Base-by-base conservation (phyloP, 768 basidiomycete species). In the Termitomyces sp. region DNA sequence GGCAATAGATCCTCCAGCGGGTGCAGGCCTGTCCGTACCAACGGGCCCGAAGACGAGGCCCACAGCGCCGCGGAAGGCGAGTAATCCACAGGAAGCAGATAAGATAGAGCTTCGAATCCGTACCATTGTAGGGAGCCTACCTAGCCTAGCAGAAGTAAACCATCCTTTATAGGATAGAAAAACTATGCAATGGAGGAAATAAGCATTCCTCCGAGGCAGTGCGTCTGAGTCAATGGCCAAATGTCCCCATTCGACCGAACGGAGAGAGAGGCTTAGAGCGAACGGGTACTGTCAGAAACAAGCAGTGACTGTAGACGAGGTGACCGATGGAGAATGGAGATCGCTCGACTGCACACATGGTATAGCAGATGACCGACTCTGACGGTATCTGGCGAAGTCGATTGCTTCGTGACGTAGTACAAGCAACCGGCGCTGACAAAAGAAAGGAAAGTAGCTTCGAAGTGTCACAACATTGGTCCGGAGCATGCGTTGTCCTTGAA, bases 1-100 rank as follows among this genome's bases (percentile, higher is more conserved):
- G 27, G 68, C 66, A 39, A 71, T 58, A 36, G 59, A 58, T 39
- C 68, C 70, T 33, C 70, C 70, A 37, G 67, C 64, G 22, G 67
- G 67, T 2, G 61, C 60, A 47, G 70, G 70, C 20, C 59, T 52
- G 51, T 64, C 62, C 2, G 67, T 71, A 43, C 63, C 64, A 53
- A 71, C 67, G 27, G 70, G 68, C 27, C 65, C 67, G 48, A 71
- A 67, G 13, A 66, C 57, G 33, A 64, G 45, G 32, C 59, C 63
- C 24, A 47, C 24, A 6, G 45, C 51, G 32, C 48, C 24, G 37
- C 54, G 50, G 32, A 46, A 36, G 24, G 55, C 26, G 20, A 56
- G 20, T 9, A 61, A 37, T 7, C 33, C 52, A 26, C 45, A 63
- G 12, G 52, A 27, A 45, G 48, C 50, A 40, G 49, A n/a, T 4